These are phyloP conservation scores for Cochlearia excelsa DNA, from an alignment of 345 rosid genomes.

Conservation along the genomic window DNA sequence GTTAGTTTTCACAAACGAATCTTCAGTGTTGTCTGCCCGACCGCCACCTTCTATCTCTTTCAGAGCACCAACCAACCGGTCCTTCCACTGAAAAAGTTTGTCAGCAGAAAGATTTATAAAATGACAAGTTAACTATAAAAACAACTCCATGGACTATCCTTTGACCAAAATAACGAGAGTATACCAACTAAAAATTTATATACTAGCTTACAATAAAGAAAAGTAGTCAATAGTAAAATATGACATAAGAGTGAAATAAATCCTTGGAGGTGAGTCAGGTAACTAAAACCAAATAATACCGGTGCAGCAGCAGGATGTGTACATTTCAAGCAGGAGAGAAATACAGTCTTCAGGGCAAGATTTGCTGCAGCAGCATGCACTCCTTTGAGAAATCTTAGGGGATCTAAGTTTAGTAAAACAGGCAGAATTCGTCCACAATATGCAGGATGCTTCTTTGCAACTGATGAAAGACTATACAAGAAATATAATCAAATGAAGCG, in stretches of 20 bases:
- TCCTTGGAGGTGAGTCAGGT: background rate
- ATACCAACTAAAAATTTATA: conserved; percentile 1
- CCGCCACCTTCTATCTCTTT: conserved; percentile 66
- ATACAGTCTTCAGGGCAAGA: conserved; percentile 69
- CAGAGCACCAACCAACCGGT: conserved; percentile 68
- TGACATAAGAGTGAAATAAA: conserved; percentile 10
- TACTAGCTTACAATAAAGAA: conserved; percentile 7
- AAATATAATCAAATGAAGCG: conserved; percentile 30
- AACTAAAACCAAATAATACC: conserved; percentile 50
- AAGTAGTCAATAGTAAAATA: background rate
- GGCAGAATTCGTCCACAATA: conserved; percentile 89
- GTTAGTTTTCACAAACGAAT: conserved; percentile 46
- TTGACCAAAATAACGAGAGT: background rate
- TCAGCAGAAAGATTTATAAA: conserved; percentile 14
- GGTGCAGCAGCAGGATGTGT: conserved; percentile 92
- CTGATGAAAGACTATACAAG: conserved; percentile 65
- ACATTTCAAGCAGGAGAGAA: conserved; percentile 71
- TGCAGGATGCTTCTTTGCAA: conserved; percentile 85
- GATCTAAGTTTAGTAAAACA: conserved; percentile 85
- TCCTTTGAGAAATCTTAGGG: conserved; percentile 60
- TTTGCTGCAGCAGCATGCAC: conserved; percentile 58
- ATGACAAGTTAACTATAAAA: conserved; percentile 7
- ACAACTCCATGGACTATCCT: background rate
- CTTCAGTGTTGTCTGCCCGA: conserved; percentile 44
- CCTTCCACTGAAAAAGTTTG: conserved; percentile 75